Evolutionary conservation across 805 yeast genomes (phyloP).

Genomic region (Nakazawaea holstii): DNA sequence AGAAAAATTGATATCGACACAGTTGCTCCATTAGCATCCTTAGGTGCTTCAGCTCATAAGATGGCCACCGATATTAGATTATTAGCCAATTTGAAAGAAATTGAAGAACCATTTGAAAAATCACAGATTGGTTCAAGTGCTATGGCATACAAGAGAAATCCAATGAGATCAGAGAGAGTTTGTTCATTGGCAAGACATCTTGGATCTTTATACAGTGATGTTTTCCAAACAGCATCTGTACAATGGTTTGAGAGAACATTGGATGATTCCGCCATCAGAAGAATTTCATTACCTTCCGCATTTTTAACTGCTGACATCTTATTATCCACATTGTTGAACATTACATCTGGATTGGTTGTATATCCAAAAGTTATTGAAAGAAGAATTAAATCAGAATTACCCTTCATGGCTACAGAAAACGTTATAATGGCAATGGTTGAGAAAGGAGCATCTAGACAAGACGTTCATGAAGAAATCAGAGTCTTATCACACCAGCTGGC

Average conservation of each 20-base stretch:
- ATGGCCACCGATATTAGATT: constrained; percentile 96
- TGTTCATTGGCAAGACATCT: constrained; percentile 97
- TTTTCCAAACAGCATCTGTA: constrained; percentile 94
- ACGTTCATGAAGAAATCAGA: constrained; percentile 95
- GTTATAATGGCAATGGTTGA: constrained; percentile 99
- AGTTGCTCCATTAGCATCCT: constrained; percentile 84
- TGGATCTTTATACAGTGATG: constrained; percentile 87
- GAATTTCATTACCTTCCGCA: constrained; percentile 95
- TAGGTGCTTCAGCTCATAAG: constrained; percentile 96
- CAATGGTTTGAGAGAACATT: constrained; percentile 99
- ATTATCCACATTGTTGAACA: constrained; percentile 82
- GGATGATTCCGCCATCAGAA: constrained; percentile 96
- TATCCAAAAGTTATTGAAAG: constrained; percentile 98
- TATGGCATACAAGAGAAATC: constrained; percentile 99
- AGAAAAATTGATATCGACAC: constrained; percentile 97
- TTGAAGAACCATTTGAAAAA: constrained; percentile 98
- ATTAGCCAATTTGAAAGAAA: constrained; percentile 92
- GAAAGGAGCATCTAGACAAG: constrained; percentile 96
- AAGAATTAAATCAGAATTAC: constrained; percentile 89
- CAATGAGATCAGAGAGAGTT: constrained; percentile 98
- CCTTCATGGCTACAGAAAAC: constrained; percentile 99
- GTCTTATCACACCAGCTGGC: constrained; percentile 97
- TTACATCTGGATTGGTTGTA: constrained; percentile 92
- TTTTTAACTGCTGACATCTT: constrained; percentile 94
- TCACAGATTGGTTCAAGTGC: constrained; percentile 98